Evolutionary conservation across 768 basidiomycete species (phyloP), one percentile per base, ranked within the genome.

Genomic region (Pulveroboletus sp.): DNA sequence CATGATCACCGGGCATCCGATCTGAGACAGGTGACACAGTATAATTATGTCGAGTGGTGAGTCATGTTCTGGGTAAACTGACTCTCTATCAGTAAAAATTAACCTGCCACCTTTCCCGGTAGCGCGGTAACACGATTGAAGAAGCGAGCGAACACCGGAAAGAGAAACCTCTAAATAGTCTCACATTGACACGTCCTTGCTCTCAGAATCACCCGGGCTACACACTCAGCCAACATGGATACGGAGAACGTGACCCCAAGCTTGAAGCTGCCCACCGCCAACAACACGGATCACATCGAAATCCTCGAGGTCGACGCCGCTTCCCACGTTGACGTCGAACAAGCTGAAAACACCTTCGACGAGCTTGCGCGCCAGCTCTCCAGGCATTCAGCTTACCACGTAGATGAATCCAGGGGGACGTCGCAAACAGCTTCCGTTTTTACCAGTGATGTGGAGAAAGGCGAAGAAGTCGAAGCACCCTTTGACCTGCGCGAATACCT

Each of bases 401-500:
- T 20, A 20, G 40, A 48, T 37, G 56, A 35, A 23, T 59, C 61
- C 30, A 62, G 53, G 41, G 49, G 36, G 11, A 57, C 53, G 4
- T 65, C 61, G 7, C 54, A 46, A 36, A 55, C 69, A 35, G 53
- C 57, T 53, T 49, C 55, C 36, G 40, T 71, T 39, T 49, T 63
- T 14, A 60, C 57, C 6, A 60, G 66, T 9, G 76, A 75, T 41
- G 45, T 71, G 29, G 75, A 73, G 47, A 71, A 75, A 49, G 81
- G 76, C 26, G 65, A 65, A 4, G 64, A 68, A 11, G 23, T 11
- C 6, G 50, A 62, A 63, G 71, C 12, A 24, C 63, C 62, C 1
- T 88, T 86, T 55, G 79, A 86, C 62, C 78, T 89, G 17, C 77
- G 76, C 14, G 84, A 86, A 50, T 88, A 85, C 56, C 73, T 89